These are phyloP conservation scores for Colletotrichum coccodes DNA, from an alignment of 2,329 filamentous ascomycete species.

Conservation along the genomic window DNA sequence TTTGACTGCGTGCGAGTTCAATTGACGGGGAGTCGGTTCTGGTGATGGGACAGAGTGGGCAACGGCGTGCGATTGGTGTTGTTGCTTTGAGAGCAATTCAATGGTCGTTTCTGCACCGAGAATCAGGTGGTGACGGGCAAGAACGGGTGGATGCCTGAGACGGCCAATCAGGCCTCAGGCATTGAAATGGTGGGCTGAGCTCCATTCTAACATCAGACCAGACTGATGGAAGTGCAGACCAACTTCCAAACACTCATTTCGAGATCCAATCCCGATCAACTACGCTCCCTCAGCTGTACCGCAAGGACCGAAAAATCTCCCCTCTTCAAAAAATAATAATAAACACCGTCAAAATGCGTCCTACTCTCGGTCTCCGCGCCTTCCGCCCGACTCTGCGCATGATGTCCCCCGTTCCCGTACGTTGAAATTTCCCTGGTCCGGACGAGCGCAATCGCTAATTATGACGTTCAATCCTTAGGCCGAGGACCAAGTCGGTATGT, in stretches of 20 bases:
- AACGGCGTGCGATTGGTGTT: constrained; percentile 46
- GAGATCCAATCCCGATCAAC: constrained; percentile 41
- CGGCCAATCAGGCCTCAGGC: constrained; percentile 46
- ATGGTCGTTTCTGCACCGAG: constrained; percentile 39
- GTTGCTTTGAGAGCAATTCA: constrained; percentile 40
- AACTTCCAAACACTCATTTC: constrained; percentile 33
- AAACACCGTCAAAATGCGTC: constrained; percentile 67
- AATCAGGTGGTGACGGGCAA: constrained; percentile 51
- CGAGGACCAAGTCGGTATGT: constrained; percentile 76
- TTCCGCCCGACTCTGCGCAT: constrained; percentile 73
- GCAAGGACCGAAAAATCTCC: constrained; percentile 25
- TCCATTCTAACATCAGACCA: constrained; percentile 30
- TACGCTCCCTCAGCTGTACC: constrained; percentile 33
- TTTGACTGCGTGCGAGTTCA: constrained; percentile 59
- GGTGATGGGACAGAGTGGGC: constrained; percentile 46
- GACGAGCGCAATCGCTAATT: constrained; percentile 40
- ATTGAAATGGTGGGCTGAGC: constrained; percentile 30
- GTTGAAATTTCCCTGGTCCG: constrained; percentile 44
- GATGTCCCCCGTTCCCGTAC: constrained; percentile 79
- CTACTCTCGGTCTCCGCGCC: constrained; percentile 74
- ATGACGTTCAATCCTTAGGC: constrained; percentile 57
- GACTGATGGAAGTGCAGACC: constrained; percentile 22
- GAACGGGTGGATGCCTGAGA: constrained; percentile 32
- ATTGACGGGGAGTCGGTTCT: constrained; percentile 40
- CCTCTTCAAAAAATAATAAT: constrained; percentile 15